A percentile compares a stretch with the other conserved stretches of the same genome.
Conservation (phyloP, 768 basidiomycete genomes). For the Mycena indigotica region DNA sequence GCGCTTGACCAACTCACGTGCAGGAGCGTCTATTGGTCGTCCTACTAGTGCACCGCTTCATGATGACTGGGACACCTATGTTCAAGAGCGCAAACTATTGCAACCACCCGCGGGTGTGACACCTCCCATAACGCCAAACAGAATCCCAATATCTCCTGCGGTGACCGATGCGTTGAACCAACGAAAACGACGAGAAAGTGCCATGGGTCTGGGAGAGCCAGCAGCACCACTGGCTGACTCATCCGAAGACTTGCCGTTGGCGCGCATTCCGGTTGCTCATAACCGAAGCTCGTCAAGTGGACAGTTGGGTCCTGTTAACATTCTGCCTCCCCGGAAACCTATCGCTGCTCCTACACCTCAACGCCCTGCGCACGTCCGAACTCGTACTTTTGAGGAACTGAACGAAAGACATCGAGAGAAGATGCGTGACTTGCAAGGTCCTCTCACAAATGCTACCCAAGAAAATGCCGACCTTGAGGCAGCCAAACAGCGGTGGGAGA, state of each 20-base stretch:
- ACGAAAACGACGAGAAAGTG: constrained; percentile 73
- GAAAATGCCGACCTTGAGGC: constrained; percentile 74
- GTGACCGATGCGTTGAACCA: constrained; percentile 74
- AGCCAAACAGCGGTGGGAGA: constrained; percentile 85
- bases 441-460: constrained; percentile 77
- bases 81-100: constrained; percentile 80
- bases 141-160: constrained; percentile 64
- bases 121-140: constrained; percentile 68
- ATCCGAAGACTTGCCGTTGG: constrained; percentile 54
- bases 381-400: constrained; percentile 85
- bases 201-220: constrained; percentile 51
- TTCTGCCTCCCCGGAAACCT: constrained; percentile 49
- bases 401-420: constrained; percentile 85
- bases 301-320: constrained; percentile 42
- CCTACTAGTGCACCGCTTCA: constrained; percentile 77
- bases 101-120: constrained; percentile 83
- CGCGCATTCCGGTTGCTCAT: constrained; percentile 30
- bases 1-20: constrained; percentile 43
- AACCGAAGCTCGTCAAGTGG: constrained; percentile 32
- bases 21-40: constrained; percentile 60
- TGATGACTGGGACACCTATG: constrained; percentile 85
- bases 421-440: constrained; percentile 79
- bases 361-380: constrained; percentile 50
- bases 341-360: constrained; percentile 52
- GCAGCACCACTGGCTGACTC: constrained; percentile 42